A percentile compares a stretch with the other conserved stretches of the same genome.
phyloP scores from a whole-genome alignment of 345 rosid species.

The Boechera stricta region DNA sequence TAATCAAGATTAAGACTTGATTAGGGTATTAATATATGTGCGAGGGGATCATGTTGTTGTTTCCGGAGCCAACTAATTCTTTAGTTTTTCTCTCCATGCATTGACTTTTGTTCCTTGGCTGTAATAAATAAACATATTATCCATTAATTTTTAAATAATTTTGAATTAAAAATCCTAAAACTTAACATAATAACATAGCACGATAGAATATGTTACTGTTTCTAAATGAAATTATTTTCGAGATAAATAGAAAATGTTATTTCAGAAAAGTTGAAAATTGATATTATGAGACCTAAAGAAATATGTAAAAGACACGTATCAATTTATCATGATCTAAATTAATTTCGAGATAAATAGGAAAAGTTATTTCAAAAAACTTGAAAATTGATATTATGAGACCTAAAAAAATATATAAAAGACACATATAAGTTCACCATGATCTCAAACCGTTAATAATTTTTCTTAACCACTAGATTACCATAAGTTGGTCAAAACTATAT shows the following conservation, averaged over 20 bases:
- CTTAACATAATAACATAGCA: not conserved
- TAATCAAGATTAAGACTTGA: slow-evolving; percentile 21
- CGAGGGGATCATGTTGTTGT: slow-evolving; percentile 21
- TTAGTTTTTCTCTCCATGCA: slow-evolving; percentile 5
- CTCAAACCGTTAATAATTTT: not conserved
- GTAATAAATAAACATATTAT: not conserved
- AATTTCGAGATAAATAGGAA: no score
- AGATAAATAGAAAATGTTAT: not conserved
- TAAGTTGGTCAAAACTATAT: not conserved
- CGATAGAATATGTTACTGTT: not conserved
- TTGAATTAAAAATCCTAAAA: not conserved
- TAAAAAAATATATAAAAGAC: not conserved
- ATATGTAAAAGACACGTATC: no score
- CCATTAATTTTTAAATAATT: not conserved
- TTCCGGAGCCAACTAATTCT: not conserved
- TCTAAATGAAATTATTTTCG: not conserved
- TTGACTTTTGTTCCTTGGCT: slow-evolving; percentile 34
- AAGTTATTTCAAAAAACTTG: no score
- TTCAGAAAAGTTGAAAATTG: not conserved
- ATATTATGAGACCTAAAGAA: not conserved
- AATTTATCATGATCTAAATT: no score
- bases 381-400: no score
- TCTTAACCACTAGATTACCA: not conserved
- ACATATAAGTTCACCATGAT: not conserved
- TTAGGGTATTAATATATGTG: not conserved